Evolutionary conservation across 2,329 filamentous ascomycete genomes (phyloP), one percentile per base, ranked within the genome.

Genomic region (Colletotrichum shisoi): DNA sequence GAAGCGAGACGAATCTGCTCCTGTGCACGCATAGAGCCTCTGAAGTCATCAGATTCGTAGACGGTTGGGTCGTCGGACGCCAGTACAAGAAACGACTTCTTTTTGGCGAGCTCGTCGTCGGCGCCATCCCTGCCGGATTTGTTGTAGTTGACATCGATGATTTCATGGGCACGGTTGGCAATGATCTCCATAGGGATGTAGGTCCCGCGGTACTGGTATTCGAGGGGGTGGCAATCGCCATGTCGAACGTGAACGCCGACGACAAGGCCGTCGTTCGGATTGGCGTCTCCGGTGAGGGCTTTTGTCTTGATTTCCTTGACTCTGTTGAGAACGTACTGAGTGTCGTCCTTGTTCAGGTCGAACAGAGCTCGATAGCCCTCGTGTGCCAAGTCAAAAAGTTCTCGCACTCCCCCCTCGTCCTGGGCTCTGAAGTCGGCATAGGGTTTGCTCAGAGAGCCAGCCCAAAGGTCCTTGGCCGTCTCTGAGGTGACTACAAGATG

Each of bases 31-130:
- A 84, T 72, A 0, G 85, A 81, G 19, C 77, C 76, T 1, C 78
- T 77, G 64, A 94, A 84, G 72, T 93, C 91, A 1, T 85, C 80
- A 12, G 87, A 81, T 24, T 86, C 82, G 73, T 92, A 90, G 27
- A 95, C 87, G 62, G 88, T 86, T 0, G 92, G 91, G 73, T 96
- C 92, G 74, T 96, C 93, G 0, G 91, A 94, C 5, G 92, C 91
- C 31, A 96, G 75, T 1, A 96, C 75, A 6, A 86, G 76, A 45
- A 92, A 76, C 27, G 81, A 80, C 24, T 78, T 77, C 17, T 76
- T 73, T 62, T 81, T 78, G 3, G 76, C 78, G 13, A 76, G 71
- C 15, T 72, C 65, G 37, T 80, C 76, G 11, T 78, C 77, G 4
- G 72, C 76, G 3, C 75, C 74, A n/a, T 75, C 68, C 2, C 73